Conservation (phyloP, 2,329 filamentous ascomycete genomes). For the Cryphonectria naterciae region DNA sequence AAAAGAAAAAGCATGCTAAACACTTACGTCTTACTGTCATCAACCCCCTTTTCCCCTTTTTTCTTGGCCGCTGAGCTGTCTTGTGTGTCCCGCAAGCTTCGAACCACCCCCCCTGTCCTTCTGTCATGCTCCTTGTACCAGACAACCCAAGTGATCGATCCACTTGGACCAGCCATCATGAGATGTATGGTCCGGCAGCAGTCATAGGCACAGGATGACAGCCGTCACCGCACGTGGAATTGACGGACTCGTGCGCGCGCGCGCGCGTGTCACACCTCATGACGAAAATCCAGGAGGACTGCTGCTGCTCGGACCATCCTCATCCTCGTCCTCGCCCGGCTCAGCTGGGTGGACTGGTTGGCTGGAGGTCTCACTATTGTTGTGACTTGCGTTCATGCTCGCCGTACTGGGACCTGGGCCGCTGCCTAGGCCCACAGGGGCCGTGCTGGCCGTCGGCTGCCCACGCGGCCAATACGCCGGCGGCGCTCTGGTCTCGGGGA, state of each 20-base stretch:
- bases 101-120: not conserved
- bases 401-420: constrained; percentile 15
- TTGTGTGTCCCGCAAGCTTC: not conserved
- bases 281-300: constrained; percentile 15
- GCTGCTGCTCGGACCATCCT: constrained; percentile 24
- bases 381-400: not conserved
- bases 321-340: constrained; percentile 17
- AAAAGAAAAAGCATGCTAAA: not conserved
- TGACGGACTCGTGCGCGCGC: not conserved
- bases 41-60: not conserved
- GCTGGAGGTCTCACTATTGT: not conserved
- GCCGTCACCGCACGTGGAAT: not conserved
- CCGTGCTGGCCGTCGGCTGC: constrained; percentile 21
- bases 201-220: not conserved
- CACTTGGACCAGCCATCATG: not conserved
- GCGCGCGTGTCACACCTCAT: not conserved
- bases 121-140: not conserved
- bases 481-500: constrained; percentile 18
- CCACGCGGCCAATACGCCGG: constrained; percentile 26
- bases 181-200: not conserved
- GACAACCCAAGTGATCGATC: not conserved
- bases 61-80: not conserved
- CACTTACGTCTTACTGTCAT: not conserved
- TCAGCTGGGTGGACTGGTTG: not conserved
- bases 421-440: constrained; percentile 15